Base-by-base conservation (phyloP, 495 filamentous ascomycete species). In the Aspergillus saccharolyticus region DNA sequence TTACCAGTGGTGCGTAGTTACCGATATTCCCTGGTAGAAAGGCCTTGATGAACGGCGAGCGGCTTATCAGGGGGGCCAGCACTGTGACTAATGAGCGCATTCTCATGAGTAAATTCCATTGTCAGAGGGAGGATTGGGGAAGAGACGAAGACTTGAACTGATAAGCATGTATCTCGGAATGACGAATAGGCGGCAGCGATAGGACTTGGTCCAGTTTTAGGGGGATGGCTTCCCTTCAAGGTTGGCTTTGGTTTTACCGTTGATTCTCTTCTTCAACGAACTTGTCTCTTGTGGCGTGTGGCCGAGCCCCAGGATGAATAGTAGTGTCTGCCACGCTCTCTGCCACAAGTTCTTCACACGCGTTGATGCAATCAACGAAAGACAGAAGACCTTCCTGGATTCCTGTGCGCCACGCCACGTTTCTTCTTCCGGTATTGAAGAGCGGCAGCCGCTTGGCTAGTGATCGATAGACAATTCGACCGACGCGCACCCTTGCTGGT, bases 281-380 rank as follows among this genome's bases (percentile, higher is more conserved):
- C n/a, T n/a, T n/a, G n/a, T n/a, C n/a, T 45, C 2, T 18, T 21
- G 46, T 24, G 46, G 18, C 18, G 20, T 49, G 46, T 21, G 22
- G 46, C 43, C 1, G 20, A 48, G 16, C 15, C 45, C 14, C 20
- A 24, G 19, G 25, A 28, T 28, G 25, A 28, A 22, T 24, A 12
- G 24, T 48, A 46, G 44, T 20, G 44, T 20, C 8, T 46, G 44
- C 44, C 44, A 46, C 44, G 15, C 30, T 56, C n/a, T 52, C 55
- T 39, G 33, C 33, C 33, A 47, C 51, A 53, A 28, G n/a, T 28
- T 28, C 25, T 28, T 28, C 25, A 28, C 9, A 9, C 25, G n/a
- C n/a, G n/a, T n/a, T n/a, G n/a, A n/a, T n/a, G n/a, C n/a, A n/a
- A n/a, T n/a, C n/a, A n/a, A n/a, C n/a, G n/a, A n/a, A n/a, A n/a